Evolutionary conservation across 257 asterid genomes (phyloP).

Genomic region (Nemophila menziesii): DNA sequence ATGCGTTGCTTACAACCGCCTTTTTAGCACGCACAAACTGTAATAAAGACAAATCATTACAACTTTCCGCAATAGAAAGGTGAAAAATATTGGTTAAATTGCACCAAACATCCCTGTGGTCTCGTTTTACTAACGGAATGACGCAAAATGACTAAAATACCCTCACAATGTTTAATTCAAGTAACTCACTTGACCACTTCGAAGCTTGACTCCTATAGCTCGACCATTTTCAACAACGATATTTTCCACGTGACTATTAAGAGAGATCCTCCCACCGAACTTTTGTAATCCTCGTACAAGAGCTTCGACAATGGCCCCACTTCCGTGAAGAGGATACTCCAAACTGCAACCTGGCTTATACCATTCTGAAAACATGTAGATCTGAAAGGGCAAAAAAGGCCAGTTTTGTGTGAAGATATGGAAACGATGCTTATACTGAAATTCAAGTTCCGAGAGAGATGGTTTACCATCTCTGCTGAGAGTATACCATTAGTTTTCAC

Average conservation of each 20-base stretch:
- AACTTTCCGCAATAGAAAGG: background rate
- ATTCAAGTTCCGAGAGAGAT: background rate
- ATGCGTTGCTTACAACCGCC: slow-evolving; percentile 91
- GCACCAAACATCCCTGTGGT: too few relatives aligned
- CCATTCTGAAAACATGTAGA: slow-evolving; percentile 97
- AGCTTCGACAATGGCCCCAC: slow-evolving; percentile 81
- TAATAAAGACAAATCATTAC: slow-evolving; percentile 14
- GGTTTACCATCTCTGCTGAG: slow-evolving; percentile 85
- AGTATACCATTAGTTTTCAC: slow-evolving; percentile 86
- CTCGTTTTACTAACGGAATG: too few relatives aligned
- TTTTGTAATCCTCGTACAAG: slow-evolving; percentile 77
- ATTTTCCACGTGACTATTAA: slow-evolving; percentile 70
- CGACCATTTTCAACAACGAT: slow-evolving; percentile 79
- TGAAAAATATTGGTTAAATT: too few relatives aligned
- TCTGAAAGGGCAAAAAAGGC: slow-evolving; percentile 26
- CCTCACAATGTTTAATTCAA: background rate
- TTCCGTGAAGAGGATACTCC: slow-evolving; percentile 88
- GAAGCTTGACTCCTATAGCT: slow-evolving; percentile 80
- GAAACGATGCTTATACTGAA: background rate
- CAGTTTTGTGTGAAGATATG: background rate
- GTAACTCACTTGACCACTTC: slow-evolving; percentile 75
- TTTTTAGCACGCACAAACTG: slow-evolving; percentile 81
- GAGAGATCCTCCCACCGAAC: slow-evolving; percentile 78
- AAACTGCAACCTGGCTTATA: slow-evolving; percentile 81
- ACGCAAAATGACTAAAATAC: too few relatives aligned